Evolutionary conservation across 352 stramenopile species (phyloP), one percentile per base, ranked within the genome.

Genomic region (Phytophthora brassicae): DNA sequence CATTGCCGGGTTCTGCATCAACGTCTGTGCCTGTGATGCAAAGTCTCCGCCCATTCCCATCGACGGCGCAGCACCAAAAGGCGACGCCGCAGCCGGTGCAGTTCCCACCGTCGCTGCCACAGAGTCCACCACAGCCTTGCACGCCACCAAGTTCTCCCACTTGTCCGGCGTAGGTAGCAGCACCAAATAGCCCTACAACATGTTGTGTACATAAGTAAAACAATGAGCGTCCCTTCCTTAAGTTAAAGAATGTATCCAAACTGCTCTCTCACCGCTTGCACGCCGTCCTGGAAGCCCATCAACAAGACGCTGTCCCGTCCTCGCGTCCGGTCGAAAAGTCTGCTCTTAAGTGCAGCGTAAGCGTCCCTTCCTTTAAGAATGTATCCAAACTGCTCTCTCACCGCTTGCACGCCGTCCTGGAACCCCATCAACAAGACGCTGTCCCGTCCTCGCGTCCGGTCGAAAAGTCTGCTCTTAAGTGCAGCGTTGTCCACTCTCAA

Each of bases 1-100:
- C 68, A 91, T 87, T 45, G 79, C 77, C 12, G 84, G 84, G 57
- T 94, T 92, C 59, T 91, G 79, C 51, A 91, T 47, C 81, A 91
- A 73, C n/a, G 62, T 56, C 60, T 85, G 78, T 20, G 78, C 74
- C 42, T 92, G 82, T 2, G 79, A 61, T 0, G 77, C 74, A 70
- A 84, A 88, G 60, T 81, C 64, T 35, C 60, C 66, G 9, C 60
- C 53, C 17, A 66, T 56, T 16, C 55, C 42, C 31, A 70, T 68
- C 1, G 60, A 56, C 20, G 71, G 56, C 1, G 65, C 52, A 17
- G 66, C 36, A 41, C 41, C 43, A 41, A 67, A 67, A 33, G 55
- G 45, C 13, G 54, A 56, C 17, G 52, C 29, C 4, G 54, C 14
- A 16, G 44, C 16, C 33, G 49, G 22, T 14, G 38, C 42, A 38